Conservation (phyloP, 1,139 yeast species). For the Blastobotrys indianensis region DNA sequence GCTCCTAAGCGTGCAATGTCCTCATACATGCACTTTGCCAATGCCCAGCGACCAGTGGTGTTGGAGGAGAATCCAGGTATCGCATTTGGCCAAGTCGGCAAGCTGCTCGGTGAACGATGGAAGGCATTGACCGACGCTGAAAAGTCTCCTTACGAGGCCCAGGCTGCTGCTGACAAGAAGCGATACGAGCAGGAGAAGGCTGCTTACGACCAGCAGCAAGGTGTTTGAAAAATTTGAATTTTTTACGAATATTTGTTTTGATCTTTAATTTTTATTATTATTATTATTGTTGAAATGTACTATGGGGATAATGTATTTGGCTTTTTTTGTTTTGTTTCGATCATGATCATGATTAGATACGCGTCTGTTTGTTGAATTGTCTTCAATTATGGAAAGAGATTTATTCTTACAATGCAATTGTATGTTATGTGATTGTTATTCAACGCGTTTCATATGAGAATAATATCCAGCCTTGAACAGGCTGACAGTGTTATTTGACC, state of each 20-base stretch:
- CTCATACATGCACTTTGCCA: slow-evolving; percentile 98
- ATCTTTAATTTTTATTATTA: neutral
- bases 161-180: slow-evolving; percentile 94
- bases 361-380: too few species aligned
- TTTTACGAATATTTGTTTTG: slow-evolving; percentile 8
- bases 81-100: slow-evolving; percentile 56
- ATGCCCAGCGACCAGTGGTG: slow-evolving; percentile 91
- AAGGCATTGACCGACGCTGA: slow-evolving; percentile 78
- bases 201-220: slow-evolving; percentile 46
- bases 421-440: too few species aligned
- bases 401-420: too few species aligned
- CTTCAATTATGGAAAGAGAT: too few species aligned
- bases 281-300: neutral
- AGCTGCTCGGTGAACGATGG: slow-evolving; percentile 90
- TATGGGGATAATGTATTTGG: neutral
- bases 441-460: too few species aligned
- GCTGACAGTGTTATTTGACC: too few species aligned
- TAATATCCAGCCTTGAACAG: too few species aligned
- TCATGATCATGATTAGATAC: too few species aligned
- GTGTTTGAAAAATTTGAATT: neutral
- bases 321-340: neutral
- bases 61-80: slow-evolving; percentile 94
- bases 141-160: slow-evolving; percentile 81
- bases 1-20: slow-evolving; percentile 98
- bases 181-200: slow-evolving; percentile 96